A percentile compares a stretch with the other conserved stretches of the same genome.
These are phyloP conservation scores for Stemphylium beticola DNA, from an alignment of 2,329 filamentous ascomycete species.

Conservation along the genomic window DNA sequence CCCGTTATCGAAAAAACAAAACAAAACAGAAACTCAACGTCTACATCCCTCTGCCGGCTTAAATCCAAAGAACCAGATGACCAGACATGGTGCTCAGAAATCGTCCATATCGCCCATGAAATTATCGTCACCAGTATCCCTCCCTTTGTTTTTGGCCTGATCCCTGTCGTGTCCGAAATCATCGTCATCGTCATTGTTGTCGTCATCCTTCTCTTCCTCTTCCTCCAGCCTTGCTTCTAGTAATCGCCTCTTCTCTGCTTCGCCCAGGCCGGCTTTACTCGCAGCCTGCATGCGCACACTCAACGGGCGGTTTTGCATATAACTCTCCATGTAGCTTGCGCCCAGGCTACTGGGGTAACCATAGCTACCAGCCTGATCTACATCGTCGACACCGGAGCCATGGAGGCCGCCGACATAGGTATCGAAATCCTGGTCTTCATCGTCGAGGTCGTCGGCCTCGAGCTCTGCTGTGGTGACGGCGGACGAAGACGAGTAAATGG, in stretches of 20 bases:
- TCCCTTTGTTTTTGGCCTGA: neutral
- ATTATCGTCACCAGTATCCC: conserved; percentile 3
- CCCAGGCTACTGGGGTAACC: conserved; percentile 45
- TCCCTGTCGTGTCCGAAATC: conserved; percentile 9
- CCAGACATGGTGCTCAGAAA: conserved; percentile 23
- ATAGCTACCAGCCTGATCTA: conserved; percentile 43
- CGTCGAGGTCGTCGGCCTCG: conserved; percentile 16
- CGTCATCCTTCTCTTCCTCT: conserved; percentile 5
- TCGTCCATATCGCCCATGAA: conserved; percentile 45
- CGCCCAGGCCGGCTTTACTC: conserved; percentile 36
- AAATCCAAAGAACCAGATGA: neutral
- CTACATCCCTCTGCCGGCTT: too few relatives aligned
- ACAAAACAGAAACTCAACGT: too few relatives aligned
- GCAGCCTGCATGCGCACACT: conserved; percentile 45
- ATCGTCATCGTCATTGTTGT: conserved; percentile 4
- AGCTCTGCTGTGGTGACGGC: conserved; percentile 11
- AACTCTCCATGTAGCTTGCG: conserved; percentile 48
- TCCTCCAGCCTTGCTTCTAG: conserved; percentile 14
- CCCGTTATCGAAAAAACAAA: too few relatives aligned
- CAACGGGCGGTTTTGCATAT: conserved; percentile 45
- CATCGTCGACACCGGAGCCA: conserved; percentile 43
- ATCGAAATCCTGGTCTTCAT: conserved; percentile 33
- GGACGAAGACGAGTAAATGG: conserved; percentile 25
- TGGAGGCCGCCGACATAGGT: conserved; percentile 46
- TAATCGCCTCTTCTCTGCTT: conserved; percentile 31